Conservation (phyloP, 1,284 basidiomycete genomes). For the Ganoderma resinaceum region DNA sequence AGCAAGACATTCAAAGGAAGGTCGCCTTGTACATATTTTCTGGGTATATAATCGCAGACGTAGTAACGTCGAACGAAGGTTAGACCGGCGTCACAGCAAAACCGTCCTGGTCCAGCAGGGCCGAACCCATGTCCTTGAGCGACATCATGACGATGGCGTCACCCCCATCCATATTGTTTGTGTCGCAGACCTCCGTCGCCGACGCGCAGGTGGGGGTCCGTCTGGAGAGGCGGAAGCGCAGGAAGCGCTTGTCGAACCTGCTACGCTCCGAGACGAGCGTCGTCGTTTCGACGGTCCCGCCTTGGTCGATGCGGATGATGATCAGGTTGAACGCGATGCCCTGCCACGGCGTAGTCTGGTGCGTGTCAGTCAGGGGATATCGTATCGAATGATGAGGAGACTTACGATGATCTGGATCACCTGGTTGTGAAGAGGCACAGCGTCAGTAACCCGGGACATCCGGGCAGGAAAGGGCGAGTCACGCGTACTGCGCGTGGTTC, state of each 20-base stretch:
- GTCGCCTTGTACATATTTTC: too few relatives aligned
- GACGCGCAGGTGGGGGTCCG: neutral
- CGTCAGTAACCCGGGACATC: neutral
- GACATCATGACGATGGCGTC: neutral
- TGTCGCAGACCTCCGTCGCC: neutral
- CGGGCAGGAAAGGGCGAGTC: neutral
- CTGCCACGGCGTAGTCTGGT: neutral
- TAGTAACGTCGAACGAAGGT: too few relatives aligned
- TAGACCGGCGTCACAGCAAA: neutral
- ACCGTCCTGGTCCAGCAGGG: neutral
- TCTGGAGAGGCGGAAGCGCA: neutral
- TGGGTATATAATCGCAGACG: too few relatives aligned
- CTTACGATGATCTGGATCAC: conserved; percentile 4
- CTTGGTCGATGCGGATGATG: conserved; percentile 11
- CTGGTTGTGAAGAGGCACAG: too few relatives aligned
- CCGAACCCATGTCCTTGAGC: neutral
- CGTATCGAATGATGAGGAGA: neutral
- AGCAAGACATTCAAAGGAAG: too few relatives aligned
- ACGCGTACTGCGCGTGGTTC: conserved; percentile 10
- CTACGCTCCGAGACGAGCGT: neutral
- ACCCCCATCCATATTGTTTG: neutral
- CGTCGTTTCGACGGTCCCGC: neutral
- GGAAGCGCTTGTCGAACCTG: neutral
- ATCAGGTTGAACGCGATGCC: conserved; percentile 13
- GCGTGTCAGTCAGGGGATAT: neutral